phyloP scores from a whole-genome alignment of 306 rosid genomes.

The Vicia faba region DNA sequence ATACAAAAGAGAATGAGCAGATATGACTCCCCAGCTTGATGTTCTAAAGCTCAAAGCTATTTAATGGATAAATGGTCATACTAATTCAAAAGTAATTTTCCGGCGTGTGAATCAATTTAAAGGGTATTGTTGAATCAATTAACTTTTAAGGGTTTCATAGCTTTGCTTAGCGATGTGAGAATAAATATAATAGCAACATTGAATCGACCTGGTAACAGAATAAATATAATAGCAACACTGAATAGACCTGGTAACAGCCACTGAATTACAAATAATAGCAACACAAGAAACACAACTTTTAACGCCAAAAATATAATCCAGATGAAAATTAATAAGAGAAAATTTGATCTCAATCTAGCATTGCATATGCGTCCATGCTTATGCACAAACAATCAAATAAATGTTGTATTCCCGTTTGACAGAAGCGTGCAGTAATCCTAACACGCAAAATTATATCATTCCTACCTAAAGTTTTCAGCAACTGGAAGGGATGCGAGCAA shows the following conservation, averaged over 20 bases:
- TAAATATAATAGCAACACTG: not conserved
- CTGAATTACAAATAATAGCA: not conserved
- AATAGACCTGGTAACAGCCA: not conserved
- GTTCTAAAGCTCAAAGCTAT: too few relatives aligned
- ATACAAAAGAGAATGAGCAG: too few relatives aligned
- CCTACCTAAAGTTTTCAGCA: conserved; percentile 51
- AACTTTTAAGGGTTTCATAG: not conserved
- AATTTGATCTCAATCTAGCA: conserved; percentile 35
- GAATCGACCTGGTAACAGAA: not conserved
- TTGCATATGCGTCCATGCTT: conserved; percentile 38
- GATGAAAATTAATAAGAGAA: conserved; percentile 4
- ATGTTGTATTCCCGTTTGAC: conserved; percentile 40
- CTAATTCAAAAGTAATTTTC: too few relatives aligned
- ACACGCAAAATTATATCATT: conserved; percentile 47
- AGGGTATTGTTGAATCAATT: too few relatives aligned
- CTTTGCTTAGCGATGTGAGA: not conserved
- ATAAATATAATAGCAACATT: not conserved
- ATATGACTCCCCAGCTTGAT: too few relatives aligned
- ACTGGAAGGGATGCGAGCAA: conserved; percentile 70
- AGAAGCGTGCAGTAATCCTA: conserved; percentile 42
- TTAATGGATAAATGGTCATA: too few relatives aligned
- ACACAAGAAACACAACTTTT: not conserved
- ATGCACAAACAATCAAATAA: conserved; percentile 37
- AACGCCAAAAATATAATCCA: not conserved
- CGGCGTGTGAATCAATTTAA: too few relatives aligned